These are phyloP conservation scores for Taiozyma sp. DNA, from an alignment of 1,139 yeast species.

Conservation along the genomic window DNA sequence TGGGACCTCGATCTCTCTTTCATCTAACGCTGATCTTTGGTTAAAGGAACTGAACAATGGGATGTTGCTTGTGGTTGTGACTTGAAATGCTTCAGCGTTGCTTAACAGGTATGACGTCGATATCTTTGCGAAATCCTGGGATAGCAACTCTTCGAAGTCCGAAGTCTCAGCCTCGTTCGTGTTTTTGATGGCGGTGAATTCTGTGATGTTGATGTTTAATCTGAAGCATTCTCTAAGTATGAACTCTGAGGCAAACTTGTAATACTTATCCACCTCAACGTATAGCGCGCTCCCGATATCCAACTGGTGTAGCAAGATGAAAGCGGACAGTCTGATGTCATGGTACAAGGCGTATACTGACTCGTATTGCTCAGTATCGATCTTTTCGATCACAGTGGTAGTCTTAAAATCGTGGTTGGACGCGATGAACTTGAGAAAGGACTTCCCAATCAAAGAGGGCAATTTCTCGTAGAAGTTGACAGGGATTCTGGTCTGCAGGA, in stretches of 20 bases:
- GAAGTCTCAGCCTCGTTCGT: conserved; percentile 7
- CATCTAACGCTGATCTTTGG: conserved; percentile 62
- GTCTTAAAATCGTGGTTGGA: conserved; percentile 11
- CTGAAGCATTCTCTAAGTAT: conserved; percentile 67
- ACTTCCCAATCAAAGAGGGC: conserved; percentile 14
- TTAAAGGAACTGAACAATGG: conserved; percentile 71
- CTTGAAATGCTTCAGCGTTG: conserved; percentile 60
- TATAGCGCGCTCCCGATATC: conserved; percentile 58
- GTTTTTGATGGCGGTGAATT: conserved; percentile 15
- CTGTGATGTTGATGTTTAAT: conserved; percentile 31
- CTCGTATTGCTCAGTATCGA: conserved; percentile 33
- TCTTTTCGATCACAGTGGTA: conserved; percentile 31
- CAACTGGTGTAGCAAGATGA: conserved; percentile 42
- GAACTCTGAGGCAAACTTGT: conserved; percentile 65
- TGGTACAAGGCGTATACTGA: conserved; percentile 57
- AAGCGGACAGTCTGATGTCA: conserved; percentile 66
- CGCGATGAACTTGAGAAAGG: conserved; percentile 8
- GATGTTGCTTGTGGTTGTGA: conserved; percentile 39
- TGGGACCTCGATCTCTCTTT: conserved; percentile 55
- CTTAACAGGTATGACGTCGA: conserved; percentile 51
- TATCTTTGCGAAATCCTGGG: conserved; percentile 66
- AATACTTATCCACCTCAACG: conserved; percentile 59
- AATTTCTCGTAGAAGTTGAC: conserved; percentile 13
- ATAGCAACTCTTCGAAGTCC: conserved; percentile 28
- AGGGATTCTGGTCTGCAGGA: conserved; percentile 17